Percentiles rank a stretch among this genome's conserved stretches.
Evolutionary conservation across 2,329 filamentous ascomycete genomes (phyloP).

Genomic region (Ilyonectria destructans): DNA sequence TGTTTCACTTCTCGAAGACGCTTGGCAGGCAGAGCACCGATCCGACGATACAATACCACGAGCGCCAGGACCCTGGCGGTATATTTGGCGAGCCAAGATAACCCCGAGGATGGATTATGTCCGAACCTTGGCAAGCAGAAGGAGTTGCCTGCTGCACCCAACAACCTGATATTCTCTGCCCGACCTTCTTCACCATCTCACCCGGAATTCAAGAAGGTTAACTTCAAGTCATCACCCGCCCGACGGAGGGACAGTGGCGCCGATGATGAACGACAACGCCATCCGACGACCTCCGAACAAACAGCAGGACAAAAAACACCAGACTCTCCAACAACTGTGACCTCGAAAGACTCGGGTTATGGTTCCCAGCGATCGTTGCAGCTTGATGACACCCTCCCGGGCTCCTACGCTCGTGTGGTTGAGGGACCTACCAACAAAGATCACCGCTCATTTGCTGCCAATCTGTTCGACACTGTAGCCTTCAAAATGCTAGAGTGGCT

Average conservation of each 20-base stretch:
- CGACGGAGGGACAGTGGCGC: constrained; percentile 25
- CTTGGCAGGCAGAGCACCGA: constrained; percentile 76
- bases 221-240: constrained; percentile 13
- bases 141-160: constrained; percentile 62
- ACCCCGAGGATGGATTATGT: constrained; percentile 81
- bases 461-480: constrained; percentile 76
- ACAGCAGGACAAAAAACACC: constrained; percentile 7
- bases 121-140: constrained; percentile 62
- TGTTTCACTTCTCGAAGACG: constrained; percentile 86
- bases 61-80: constrained; percentile 88
- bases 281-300: constrained; percentile 7
- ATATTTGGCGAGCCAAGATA: constrained; percentile 85
- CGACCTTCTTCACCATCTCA: constrained; percentile 42
- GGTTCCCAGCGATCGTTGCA: neutral
- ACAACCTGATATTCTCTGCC: constrained; percentile 63
- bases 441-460: constrained; percentile 74
- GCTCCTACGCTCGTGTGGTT: constrained; percentile 56
- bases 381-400: neutral
- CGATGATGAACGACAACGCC: constrained; percentile 19
- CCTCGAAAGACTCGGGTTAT: constrained; percentile 1
- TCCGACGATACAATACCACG: constrained; percentile 84
- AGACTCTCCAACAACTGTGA: neutral
- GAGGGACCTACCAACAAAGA: constrained; percentile 69
- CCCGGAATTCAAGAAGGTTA: constrained; percentile 39
- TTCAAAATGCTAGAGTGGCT: constrained; percentile 82